These are phyloP conservation scores for Rubia peregrina DNA, from an alignment of 305 asterid species.

Conservation along the genomic window DNA sequence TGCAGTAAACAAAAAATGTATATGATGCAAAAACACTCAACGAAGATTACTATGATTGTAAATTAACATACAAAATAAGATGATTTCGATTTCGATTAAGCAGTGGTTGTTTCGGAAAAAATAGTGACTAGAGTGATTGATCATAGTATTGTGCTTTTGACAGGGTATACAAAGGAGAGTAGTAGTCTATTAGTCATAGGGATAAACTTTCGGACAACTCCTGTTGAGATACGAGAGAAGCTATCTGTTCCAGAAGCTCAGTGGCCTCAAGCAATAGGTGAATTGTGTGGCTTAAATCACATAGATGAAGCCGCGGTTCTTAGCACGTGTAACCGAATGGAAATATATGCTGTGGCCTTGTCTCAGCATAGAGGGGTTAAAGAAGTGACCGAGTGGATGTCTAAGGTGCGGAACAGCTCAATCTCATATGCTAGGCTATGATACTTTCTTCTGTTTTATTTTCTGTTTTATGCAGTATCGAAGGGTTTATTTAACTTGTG, in stretches of 20 bases:
- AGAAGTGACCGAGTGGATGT: slow-evolving; percentile 97
- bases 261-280: slow-evolving; percentile 72
- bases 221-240: slow-evolving; percentile 82
- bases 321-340: slow-evolving; percentile 89
- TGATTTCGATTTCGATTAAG: background rate
- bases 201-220: slow-evolving; percentile 64
- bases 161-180: slow-evolving; percentile 78
- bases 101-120: background rate
- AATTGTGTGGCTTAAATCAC: slow-evolving; percentile 66
- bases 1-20: background rate
- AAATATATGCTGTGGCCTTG: slow-evolving; percentile 74
- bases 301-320: slow-evolving; percentile 96
- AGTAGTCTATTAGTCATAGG: slow-evolving; percentile 81
- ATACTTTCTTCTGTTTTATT: background rate
- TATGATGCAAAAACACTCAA: background rate
- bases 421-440: background rate
- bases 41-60: no score
- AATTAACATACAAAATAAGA: no score
- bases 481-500: background rate
- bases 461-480: background rate
- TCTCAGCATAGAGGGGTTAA: slow-evolving; percentile 78
- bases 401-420: slow-evolving; percentile 55
- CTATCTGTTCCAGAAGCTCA: slow-evolving; percentile 77
- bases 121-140: background rate
- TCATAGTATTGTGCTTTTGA: background rate